phyloP scores from a whole-genome alignment of 352 stramenopile species.

The Globisporangium yorkense region DNA sequence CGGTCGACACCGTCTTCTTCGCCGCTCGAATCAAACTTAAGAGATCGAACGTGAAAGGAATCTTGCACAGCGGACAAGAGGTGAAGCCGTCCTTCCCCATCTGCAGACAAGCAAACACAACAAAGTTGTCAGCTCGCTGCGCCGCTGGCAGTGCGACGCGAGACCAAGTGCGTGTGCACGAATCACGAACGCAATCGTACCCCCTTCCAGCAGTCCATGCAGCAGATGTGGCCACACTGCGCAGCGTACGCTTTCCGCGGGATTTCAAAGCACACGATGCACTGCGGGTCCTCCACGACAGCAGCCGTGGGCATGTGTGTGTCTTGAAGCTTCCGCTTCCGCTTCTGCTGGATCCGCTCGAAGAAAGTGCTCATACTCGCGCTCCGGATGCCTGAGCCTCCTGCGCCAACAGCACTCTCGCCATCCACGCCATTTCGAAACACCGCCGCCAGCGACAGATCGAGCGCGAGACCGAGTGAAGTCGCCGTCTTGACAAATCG shows the following conservation, averaged over 20 bases:
- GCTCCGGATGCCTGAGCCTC: background rate
- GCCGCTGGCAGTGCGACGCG: background rate
- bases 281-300: slow-evolving; percentile 74
- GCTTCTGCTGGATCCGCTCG: slow-evolving; percentile 59
- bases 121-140: background rate
- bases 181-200: slow-evolving; percentile 17
- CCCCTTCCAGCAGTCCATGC: slow-evolving; percentile 80
- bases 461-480: slow-evolving; percentile 29
- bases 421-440: background rate
- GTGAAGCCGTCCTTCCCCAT: slow-evolving; percentile 74
- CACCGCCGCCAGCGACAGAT: slow-evolving; percentile 3
- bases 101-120: slow-evolving; percentile 19
- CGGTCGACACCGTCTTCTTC: slow-evolving; percentile 17
- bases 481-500: slow-evolving; percentile 40
- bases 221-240: slow-evolving; percentile 82
- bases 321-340: slow-evolving; percentile 35
- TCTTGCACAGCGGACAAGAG: slow-evolving; percentile 73
- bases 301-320: slow-evolving; percentile 27
- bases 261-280: slow-evolving; percentile 82
- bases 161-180: background rate
- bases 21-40: slow-evolving; percentile 69
- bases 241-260: slow-evolving; percentile 69
- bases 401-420: background rate
- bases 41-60: slow-evolving; percentile 59
- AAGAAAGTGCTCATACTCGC: slow-evolving; percentile 50